Percentiles rank a stretch among this genome's conserved stretches.
phyloP scores from a whole-genome alignment of 805 yeast genomes.

The Yarrowia hollandica region DNA sequence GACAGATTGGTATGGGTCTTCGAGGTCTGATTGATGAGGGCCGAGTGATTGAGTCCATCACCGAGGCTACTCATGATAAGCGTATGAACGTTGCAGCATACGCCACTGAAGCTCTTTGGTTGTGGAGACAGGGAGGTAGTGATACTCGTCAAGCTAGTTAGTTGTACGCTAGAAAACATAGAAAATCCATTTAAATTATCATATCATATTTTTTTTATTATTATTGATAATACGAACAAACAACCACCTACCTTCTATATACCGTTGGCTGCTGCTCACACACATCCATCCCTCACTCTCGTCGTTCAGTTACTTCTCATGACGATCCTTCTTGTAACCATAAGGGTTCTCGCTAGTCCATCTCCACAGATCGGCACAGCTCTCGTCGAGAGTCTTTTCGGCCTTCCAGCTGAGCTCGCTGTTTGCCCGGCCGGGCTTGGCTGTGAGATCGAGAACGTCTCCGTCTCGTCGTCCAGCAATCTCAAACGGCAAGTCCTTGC shows the following conservation, averaged over 20 bases:
- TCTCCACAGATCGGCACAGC: slow-evolving; percentile 73
- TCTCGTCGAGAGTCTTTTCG: slow-evolving; percentile 54
- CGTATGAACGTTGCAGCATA: slow-evolving; percentile 76
- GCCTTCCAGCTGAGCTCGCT: slow-evolving; percentile 67
- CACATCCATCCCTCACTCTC: background rate
- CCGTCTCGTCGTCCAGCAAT: slow-evolving; percentile 70
- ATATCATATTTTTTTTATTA: background rate
- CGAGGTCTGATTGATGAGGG: slow-evolving; percentile 71
- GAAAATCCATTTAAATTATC: background rate
- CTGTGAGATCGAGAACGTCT: slow-evolving; percentile 74
- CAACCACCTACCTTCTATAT: slow-evolving; percentile 12
- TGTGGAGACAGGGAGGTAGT: slow-evolving; percentile 57
- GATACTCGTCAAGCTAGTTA: slow-evolving; percentile 22
- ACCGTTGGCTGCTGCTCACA: background rate
- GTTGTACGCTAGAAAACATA: background rate
- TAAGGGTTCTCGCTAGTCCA: slow-evolving; percentile 72
- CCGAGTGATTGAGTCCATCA: slow-evolving; percentile 62
- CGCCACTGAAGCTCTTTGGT: slow-evolving; percentile 88
- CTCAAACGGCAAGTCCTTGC: slow-evolving; percentile 62
- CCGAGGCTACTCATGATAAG: slow-evolving; percentile 67
- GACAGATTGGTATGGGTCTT: slow-evolving; percentile 53
- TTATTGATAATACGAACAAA: too few relatives aligned
- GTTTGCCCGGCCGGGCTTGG: slow-evolving; percentile 67
- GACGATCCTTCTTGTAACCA: slow-evolving; percentile 49
- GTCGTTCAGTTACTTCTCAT: background rate